Evolutionary conservation across 1,284 basidiomycete species (phyloP).

Genomic region (Cryptococcus hybrid): DNA sequence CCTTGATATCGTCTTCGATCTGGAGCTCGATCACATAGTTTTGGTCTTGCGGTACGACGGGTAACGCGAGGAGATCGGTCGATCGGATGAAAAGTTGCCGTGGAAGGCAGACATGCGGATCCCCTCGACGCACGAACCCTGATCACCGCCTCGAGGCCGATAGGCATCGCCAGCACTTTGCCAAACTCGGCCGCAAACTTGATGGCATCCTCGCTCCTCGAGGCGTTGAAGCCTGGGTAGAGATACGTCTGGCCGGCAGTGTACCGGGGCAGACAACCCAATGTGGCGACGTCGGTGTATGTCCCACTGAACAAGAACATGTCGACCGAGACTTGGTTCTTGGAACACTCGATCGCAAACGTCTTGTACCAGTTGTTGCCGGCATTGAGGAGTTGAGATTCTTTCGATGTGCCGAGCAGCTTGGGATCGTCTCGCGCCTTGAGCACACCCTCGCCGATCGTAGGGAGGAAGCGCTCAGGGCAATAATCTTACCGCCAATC

Average conservation of each 20-base stretch:
- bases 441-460: conserved; percentile 82
- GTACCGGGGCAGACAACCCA: conserved; percentile 82
- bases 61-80: conserved; percentile 94
- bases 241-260: conserved; percentile 98
- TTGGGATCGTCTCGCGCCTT: conserved; percentile 98
- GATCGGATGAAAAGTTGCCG: conserved; percentile 99
- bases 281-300: conserved; percentile 93
- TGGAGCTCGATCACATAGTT: conserved; percentile 97
- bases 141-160: conserved; percentile 97
- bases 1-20: conserved; percentile 91
- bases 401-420: conserved; percentile 90
- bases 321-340: conserved; percentile 95
- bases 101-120: conserved; percentile 97
- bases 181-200: conserved; percentile 99
- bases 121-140: conserved; percentile 91
- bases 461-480: conserved; percentile 87
- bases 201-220: conserved; percentile 88
- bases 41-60: conserved; percentile 93
- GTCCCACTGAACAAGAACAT: conserved; percentile 96
- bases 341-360: conserved; percentile 97
- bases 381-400: conserved; percentile 81
- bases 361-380: conserved; percentile 97
- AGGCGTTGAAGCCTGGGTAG: conserved; percentile 97
- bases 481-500: conserved; percentile 94
- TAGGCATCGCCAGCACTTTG: conserved; percentile 86